phyloP scores from a whole-genome alignment of 768 basidiomycete genomes.

The Exsudoporus frostii region DNA sequence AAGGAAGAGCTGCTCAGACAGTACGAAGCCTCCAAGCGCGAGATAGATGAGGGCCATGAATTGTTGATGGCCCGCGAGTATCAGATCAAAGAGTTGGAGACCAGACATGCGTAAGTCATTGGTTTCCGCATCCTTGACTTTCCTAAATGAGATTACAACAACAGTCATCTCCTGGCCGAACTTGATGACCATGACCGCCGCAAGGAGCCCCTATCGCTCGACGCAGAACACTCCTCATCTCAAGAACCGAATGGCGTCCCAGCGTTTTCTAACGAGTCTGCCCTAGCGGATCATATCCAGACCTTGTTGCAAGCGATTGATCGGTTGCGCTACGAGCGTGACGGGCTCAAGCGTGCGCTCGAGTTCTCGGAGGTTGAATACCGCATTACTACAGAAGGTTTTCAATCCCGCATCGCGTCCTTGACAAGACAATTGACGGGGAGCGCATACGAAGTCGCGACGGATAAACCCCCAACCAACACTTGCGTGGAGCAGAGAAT shows the following conservation, averaged over 20 bases:
- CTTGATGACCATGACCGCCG: slow-evolving; percentile 5
- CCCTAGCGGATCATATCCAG: slow-evolving; percentile 43
- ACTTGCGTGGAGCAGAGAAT: slow-evolving; percentile 12
- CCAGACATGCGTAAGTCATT: slow-evolving; percentile 26
- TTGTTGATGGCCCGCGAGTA: slow-evolving; percentile 20
- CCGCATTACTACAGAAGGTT: slow-evolving; percentile 56
- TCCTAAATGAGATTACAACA: not conserved
- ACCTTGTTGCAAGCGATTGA: slow-evolving; percentile 59
- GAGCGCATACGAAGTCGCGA: slow-evolving; percentile 17
- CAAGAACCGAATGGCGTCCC: not conserved
- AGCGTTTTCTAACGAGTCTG: slow-evolving; percentile 18
- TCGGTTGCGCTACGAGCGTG: slow-evolving; percentile 66
- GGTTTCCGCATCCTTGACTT: not conserved
- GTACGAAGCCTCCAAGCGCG: slow-evolving; percentile 36
- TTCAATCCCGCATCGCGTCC: slow-evolving; percentile 48
- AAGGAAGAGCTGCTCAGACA: slow-evolving; percentile 49
- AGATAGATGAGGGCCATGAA: slow-evolving; percentile 27
- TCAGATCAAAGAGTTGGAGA: slow-evolving; percentile 25
- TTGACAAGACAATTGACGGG: slow-evolving; percentile 25
- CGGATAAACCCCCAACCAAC: slow-evolving; percentile 1
- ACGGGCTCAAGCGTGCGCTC: slow-evolving; percentile 57
- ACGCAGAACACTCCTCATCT: not conserved
- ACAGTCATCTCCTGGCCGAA: slow-evolving; percentile 22
- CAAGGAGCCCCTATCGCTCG: not conserved
- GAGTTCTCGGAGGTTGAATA: slow-evolving; percentile 69